Evolutionary conservation across 768 basidiomycete genomes (phyloP), one percentile per base, ranked within the genome.

Genomic region (Krasilnikovozyma curviuscula): DNA sequence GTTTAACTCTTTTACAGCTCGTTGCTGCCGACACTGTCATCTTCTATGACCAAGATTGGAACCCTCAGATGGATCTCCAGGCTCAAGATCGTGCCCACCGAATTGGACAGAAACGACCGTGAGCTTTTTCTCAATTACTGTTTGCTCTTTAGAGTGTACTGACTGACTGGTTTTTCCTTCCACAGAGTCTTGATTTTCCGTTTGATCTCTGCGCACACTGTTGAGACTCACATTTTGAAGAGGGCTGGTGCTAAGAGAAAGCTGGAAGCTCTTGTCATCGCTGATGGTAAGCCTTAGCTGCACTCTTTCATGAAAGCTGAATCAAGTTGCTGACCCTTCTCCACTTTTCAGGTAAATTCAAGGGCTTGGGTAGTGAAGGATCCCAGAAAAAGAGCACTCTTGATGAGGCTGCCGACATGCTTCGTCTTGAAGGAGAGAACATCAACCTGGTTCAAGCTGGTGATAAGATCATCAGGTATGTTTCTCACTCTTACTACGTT

Each of bases 31-130:
- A 86, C 62, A 88, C 85, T 0, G 86, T 93, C 48, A 84, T 93
- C 49, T 84, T 93, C 65, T 89, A 85, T 57, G 57, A 61, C 23
- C 54, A 51, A 32, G 52, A 58, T 42, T 57, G 57, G 82, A 85
- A 84, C 57, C 88, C 89, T 0, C 89, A 93, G 67, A 88, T 89
- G 78, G 91, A 98, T 55, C 70, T 83, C 2, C 91, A 98, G 66
- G 91, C 91, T 0, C 83, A 88, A 61, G 91, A 93, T 57, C 73
- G 91, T 30, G 88, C 88, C 0, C 91, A 98, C 64, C 76, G 93
- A 10, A 95, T 98, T 40, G 91, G 91, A 1, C 91, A 95, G 66
- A 93, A 76, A 25, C 78, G 70, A 55, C 85, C 86, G 91, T 84
- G 67, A 72, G 91, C 32, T 70, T 95, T 3, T 76, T 91, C 31